These are phyloP conservation scores for Rhododendron vialii DNA, from an alignment of 148 eudicot species.

Conservation along the genomic window DNA sequence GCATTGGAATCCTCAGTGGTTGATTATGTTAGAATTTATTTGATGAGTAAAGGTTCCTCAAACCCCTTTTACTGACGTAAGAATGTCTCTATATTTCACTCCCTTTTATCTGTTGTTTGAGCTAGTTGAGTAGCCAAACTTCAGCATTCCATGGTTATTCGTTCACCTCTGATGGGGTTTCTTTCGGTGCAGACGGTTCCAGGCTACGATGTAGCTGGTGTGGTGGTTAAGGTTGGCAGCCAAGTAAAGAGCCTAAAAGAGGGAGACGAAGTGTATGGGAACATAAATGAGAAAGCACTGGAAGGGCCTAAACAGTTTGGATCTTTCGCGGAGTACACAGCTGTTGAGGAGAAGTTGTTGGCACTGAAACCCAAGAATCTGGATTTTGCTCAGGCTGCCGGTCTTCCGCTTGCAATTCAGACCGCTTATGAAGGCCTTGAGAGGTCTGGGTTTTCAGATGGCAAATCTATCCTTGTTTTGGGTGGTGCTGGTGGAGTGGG, in stretches of 20 bases:
- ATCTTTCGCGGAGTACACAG: conserved; percentile 84
- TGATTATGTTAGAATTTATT: not conserved
- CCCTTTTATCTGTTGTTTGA: not conserved
- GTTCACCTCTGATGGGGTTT: conserved; percentile 13
- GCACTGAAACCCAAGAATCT: conserved; percentile 79
- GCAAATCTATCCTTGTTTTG: conserved; percentile 79
- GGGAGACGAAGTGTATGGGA: conserved; percentile 92
- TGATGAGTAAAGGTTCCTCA: not conserved
- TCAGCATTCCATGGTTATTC: not conserved
- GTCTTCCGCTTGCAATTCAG: conserved; percentile 81
- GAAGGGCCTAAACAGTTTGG: conserved; percentile 78
- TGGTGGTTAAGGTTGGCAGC: conserved; percentile 83
- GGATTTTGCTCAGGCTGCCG: conserved; percentile 77
- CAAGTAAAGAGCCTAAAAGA: conserved; percentile 62
- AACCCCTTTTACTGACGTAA: not conserved
- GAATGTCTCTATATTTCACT: not conserved
- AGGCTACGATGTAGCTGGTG: conserved; percentile 88
- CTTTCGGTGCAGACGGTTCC: conserved; percentile 63
- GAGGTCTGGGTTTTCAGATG: conserved; percentile 65
- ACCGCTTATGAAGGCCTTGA: conserved; percentile 96
- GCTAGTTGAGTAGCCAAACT: not conserved
- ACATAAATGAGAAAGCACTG: conserved; percentile 63
- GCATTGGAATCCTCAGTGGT: not conserved
- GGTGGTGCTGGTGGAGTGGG: conserved; percentile 99
- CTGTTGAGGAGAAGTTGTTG: conserved; percentile 76